Percentiles rank a stretch among this genome's conserved stretches.
phyloP scores from a whole-genome alignment of 768 basidiomycete species.

The Hydnum rufescens region DNA sequence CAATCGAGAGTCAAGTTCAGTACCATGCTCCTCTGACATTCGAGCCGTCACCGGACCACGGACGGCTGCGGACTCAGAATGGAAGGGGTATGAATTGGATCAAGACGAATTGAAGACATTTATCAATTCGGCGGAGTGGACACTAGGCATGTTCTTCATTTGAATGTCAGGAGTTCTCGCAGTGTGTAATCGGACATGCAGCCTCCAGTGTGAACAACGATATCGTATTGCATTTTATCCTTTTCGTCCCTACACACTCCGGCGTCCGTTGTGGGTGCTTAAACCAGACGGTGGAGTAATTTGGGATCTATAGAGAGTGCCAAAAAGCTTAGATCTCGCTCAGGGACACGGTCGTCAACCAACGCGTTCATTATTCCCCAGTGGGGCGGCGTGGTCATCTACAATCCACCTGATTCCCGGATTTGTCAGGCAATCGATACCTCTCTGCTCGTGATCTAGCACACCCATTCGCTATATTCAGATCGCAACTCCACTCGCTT shows the following conservation, averaged over 20 bases:
- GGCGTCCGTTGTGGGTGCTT: conserved; percentile 50
- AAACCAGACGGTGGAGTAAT: conserved; percentile 31
- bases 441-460: conserved; percentile 29
- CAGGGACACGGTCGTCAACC: conserved; percentile 31
- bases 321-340: no score
- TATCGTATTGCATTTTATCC: conserved; percentile 79
- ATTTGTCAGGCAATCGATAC: conserved; percentile 12
- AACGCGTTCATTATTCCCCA: conserved; percentile 79
- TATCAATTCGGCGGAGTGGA: conserved; percentile 93
- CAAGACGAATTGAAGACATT: conserved; percentile 81
- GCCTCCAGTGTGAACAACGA: conserved; percentile 87
- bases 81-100: conserved; percentile 32
- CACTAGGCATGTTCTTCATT: conserved; percentile 39
- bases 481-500: conserved; percentile 53
- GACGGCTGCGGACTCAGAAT: background rate
- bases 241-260: conserved; percentile 66
- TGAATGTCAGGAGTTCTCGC: conserved; percentile 5
- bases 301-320: no score
- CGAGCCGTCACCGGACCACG: conserved; percentile 23
- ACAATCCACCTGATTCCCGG: conserved; percentile 28
- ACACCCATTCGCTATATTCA: conserved; percentile 40
- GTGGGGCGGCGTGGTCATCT: conserved; percentile 76
- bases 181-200: conserved; percentile 23
- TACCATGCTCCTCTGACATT: conserved; percentile 82
- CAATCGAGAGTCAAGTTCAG: conserved; percentile 85